Base-by-base conservation (phyloP, 768 basidiomycete genomes). In the Coprinopsis cinerea region DNA sequence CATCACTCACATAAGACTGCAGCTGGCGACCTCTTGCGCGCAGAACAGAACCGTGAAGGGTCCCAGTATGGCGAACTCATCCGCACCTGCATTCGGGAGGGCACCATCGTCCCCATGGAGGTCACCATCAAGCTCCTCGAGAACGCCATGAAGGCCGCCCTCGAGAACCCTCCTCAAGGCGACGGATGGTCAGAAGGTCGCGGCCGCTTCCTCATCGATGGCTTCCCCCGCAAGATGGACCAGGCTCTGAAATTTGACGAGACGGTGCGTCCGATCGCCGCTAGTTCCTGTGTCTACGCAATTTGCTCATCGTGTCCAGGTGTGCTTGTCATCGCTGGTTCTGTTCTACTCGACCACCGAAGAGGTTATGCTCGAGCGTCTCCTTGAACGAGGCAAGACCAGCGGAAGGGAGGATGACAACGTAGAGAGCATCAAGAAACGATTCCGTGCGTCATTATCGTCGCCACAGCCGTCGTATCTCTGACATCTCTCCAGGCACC, bases 151-250 rank as follows among this genome's bases (percentile, higher is more conserved):
- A 59, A 64, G 20, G 78, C 67, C 34, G 79, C 79, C 11, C 63
- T 93, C 32, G 67, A 76, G 60, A 58, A 59, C 17, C 65, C 62
- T 43, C 49, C 67, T 0, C 71, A 40, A 32, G 44, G 72, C 10
- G 69, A 74, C 5, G 82, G 79, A 18, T 93, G 91, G 92, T 65
- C 64, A 7, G 69, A 78, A 26, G 89, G 85, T 22, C 71, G 68
- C 46, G 91, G 90, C 27, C 82, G 92, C 40, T 99, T 98, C 75
- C 75, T 98, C 58, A 84, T 99, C 54, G 95, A 99, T 55, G 96
- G 95, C 1, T 98, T 98, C 69, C 96, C 95, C 48, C 80, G 95
- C 53, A 93, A 98, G 75, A 93, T 98, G 92, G 96, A 99, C 64
- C 96, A 99, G 68, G 95, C 94, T 0, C 53, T 85, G 60, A 83